Percentiles rank a stretch among this genome's conserved stretches.
phyloP scores from a whole-genome alignment of 768 basidiomycete genomes.

The Hydnomerulius pinastri region DNA sequence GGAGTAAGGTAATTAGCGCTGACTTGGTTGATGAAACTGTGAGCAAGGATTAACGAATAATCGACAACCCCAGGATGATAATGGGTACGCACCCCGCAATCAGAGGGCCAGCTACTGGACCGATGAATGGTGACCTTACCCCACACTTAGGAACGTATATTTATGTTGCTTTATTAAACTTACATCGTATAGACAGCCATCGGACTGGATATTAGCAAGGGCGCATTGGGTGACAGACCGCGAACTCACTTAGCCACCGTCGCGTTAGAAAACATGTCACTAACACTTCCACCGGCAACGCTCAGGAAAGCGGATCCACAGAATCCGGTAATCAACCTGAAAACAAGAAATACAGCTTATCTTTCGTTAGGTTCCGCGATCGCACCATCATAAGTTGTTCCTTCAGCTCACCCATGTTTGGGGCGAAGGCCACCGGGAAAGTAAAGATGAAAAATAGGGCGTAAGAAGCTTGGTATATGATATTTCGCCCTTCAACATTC shows the following conservation, averaged over 20 bases:
- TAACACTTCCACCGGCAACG: slow-evolving; percentile 62
- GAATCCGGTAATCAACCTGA: slow-evolving; percentile 58
- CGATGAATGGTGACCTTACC: slow-evolving; percentile 51
- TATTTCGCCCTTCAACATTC: slow-evolving; percentile 52
- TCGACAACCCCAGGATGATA: background rate
- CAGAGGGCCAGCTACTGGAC: slow-evolving; percentile 57
- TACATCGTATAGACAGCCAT: slow-evolving; percentile 56
- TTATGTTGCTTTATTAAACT: slow-evolving; percentile 1
- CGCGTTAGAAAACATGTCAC: slow-evolving; percentile 55
- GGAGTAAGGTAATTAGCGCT: slow-evolving; percentile 6
- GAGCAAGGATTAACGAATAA: background rate
- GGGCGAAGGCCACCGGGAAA: slow-evolving; percentile 75
- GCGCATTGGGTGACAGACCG: background rate
- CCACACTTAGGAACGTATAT: background rate
- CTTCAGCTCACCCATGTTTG: slow-evolving; percentile 49
- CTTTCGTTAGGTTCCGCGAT: background rate
- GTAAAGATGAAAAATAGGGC: slow-evolving; percentile 60
- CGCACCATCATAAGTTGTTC: background rate
- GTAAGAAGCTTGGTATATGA: slow-evolving; percentile 65
- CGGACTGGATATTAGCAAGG: slow-evolving; percentile 37
- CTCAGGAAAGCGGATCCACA: slow-evolving; percentile 59
- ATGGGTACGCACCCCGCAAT: slow-evolving; percentile 51
- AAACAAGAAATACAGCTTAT: slow-evolving; percentile 60
- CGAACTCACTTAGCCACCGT: slow-evolving; percentile 59
- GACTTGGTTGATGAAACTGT: slow-evolving; percentile 71